Evolutionary conservation across 2,329 filamentous ascomycete genomes (phyloP), one percentile per base, ranked within the genome.

Genomic region (Rhexocercosporidium sp.): DNA sequence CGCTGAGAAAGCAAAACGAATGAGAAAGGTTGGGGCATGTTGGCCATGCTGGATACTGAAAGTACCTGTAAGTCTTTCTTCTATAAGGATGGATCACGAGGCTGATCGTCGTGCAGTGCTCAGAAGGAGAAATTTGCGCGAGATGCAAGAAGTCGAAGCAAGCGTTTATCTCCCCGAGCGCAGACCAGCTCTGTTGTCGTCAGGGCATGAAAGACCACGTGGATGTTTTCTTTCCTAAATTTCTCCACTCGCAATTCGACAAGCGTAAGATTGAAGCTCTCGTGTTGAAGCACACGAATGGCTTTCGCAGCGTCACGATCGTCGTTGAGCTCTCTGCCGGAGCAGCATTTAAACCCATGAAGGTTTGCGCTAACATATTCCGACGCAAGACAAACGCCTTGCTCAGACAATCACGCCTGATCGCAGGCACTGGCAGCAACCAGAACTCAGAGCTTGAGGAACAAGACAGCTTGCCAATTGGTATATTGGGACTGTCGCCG

Each of bases 11-110:
- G 71, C 72, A 12, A 65, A 66, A 18, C 62, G 56, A 16, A 70
- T 75, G 12, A 66, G 73, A 12, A 68, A 59, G 37, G 47, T 71
- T 22, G 64, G 63, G 18, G 72, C 73, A 2, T 75, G 73, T 59
- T 73, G 72, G 72, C 68, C 69, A 25, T 74, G 73, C 41, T 74
- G 72, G 73, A 66, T 68, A 3, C 70, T 71, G 62, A 74, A 75
- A 65, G 68, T 71, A 11, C 62, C 71, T 5, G 70, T 72, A 47
- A 66, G 59, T 64, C 29, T 27, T 29, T 27, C 12, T 12, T 46
- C 2, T 4, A 16, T 16, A 18, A 8, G 1, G 3, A 8, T 51
- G 20, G 29, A 31, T 8, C 12, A 8, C 11, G 22, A 39, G 7
- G 34, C 67, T 68, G 34, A 65, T 6, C 16, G 11, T 34, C n/a